A percentile compares a stretch with the other conserved stretches of the same genome.
Conservation (phyloP, 768 basidiomycete genomes). For the Favolaschia claudopus region DNA sequence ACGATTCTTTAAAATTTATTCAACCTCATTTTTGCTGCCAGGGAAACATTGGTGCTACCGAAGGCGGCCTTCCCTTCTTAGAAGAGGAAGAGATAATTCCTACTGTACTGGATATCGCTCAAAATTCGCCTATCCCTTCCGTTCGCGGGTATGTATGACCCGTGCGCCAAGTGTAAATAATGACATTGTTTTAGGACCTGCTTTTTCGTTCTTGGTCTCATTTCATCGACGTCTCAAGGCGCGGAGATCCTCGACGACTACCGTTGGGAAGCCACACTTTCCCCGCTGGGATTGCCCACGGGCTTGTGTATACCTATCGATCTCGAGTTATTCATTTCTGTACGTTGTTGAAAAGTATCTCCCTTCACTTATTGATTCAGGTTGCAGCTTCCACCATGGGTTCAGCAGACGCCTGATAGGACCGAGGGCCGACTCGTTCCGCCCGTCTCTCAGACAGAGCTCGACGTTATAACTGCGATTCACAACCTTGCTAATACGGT, state of each 20-base stretch:
- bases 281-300: constrained; percentile 85
- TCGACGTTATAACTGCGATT: constrained; percentile 87
- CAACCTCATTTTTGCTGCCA: constrained; percentile 37
- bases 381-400: constrained; percentile 76
- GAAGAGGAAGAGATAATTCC: constrained; percentile 97
- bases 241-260: constrained; percentile 93
- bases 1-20: neutral
- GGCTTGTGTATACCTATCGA: constrained; percentile 93
- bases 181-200: constrained; percentile 78
- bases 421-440: constrained; percentile 63
- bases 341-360: constrained; percentile 44
- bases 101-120: constrained; percentile 88
- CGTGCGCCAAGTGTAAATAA: too few relatives aligned
- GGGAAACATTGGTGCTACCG: constrained; percentile 94
- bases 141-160: constrained; percentile 89
- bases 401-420: constrained; percentile 43
- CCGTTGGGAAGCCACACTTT: constrained; percentile 90
- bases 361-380: neutral
- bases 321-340: constrained; percentile 79
- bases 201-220: constrained; percentile 93
- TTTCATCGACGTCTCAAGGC: constrained; percentile 91
- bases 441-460: constrained; percentile 73
- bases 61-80: constrained; percentile 91
- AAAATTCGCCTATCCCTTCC: constrained; percentile 87
- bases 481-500: constrained; percentile 96